Percentiles rank a stretch among this genome's conserved stretches.
phyloP scores from a whole-genome alignment of 495 filamentous ascomycete species.

The Lasiosphaeriaceae sp. region DNA sequence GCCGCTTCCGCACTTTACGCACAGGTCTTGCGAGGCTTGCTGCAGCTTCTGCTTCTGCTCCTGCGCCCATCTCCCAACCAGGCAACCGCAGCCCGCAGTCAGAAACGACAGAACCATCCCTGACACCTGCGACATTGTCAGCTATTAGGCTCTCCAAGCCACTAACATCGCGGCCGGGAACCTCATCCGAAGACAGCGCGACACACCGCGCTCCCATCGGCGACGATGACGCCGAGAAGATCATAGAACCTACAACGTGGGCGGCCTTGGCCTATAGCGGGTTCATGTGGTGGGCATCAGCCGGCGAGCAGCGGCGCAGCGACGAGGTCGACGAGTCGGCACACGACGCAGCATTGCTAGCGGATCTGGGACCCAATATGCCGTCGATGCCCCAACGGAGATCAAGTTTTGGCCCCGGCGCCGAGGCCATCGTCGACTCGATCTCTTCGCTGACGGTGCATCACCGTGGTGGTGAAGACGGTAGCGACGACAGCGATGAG shows the following conservation, averaged over 20 bases:
- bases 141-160: conserved; percentile 21
- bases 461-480: conserved; percentile 7
- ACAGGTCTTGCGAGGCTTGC: conserved; percentile 58
- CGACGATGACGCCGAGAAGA: conserved; percentile 44
- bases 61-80: conserved; percentile 13
- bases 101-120: conserved; percentile 18
- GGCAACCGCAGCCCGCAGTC: conserved; percentile 15
- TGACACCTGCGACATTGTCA: conserved; percentile 15
- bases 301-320: conserved; percentile 72
- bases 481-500: conserved; percentile 30
- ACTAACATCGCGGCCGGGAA: conserved; percentile 26
- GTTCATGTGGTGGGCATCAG: conserved; percentile 98
- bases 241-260: conserved; percentile 83
- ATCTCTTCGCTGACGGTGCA: conserved; percentile 34
- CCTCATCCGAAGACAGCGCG: conserved; percentile 13
- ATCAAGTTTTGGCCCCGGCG: conserved; percentile 22
- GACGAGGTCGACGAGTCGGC: conserved; percentile 45
- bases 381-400: conserved; percentile 21
- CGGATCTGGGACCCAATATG: conserved; percentile 36
- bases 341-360: conserved; percentile 46
- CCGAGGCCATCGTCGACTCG: conserved; percentile 27
- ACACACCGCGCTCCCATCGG: background rate
- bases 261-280: conserved; percentile 80
- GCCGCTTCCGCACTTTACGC: conserved; percentile 71
- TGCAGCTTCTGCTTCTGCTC: conserved; percentile 11